Base-by-base conservation (phyloP, 805 yeast genomes). In the Grigorovia humatica region DNA sequence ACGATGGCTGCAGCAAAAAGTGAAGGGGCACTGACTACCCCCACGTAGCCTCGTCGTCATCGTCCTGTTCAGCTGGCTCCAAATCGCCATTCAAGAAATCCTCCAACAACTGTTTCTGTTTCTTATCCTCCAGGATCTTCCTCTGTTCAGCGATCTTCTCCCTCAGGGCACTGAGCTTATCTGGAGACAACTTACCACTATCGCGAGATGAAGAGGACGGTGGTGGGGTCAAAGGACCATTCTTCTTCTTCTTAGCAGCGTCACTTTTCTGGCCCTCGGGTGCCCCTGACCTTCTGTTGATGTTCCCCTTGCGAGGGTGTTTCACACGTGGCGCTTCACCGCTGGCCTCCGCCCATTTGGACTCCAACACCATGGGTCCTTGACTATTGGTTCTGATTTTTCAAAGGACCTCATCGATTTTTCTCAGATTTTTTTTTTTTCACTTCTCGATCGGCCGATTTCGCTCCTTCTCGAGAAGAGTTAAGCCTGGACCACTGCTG, bases 101-200 rank as follows among this genome's bases (percentile, higher is more conserved):
- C 35, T 61, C 55, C 32, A 67, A 46, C 46, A 66, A 52, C 42
- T 60, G 54, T 38, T 58, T 48, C 51, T 67, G 69, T 50, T 63
- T 55, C 17, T 60, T 59, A 17, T 54, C 56, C 35, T 59, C 54
- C 9, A 56, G 51, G 19, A 66, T 61, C 32, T 50, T 47, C 44
- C 53, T 60, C 49, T 66, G 70, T 47, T 66, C 67, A 41, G 59
- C 69, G 20, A 66, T 62, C 52, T 55, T 66, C 47, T 58, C 57
- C 54, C 60, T 65, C 30, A 66, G 50, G 9, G 61, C n/a, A 2
- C 54, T 62, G 11, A 55, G 27, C 45, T 60, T 38, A 38, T 38
- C 42, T 8, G 42, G 42, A 7, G 42, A 38, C n/a, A 38, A 8
- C 8, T n/a, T 38, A 2, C 42, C 42, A 27, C 35, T 27, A 5